These are phyloP conservation scores for Zygosaccharomyces pseudorouxii DNA, from an alignment of 805 yeast genomes.

Conservation along the genomic window DNA sequence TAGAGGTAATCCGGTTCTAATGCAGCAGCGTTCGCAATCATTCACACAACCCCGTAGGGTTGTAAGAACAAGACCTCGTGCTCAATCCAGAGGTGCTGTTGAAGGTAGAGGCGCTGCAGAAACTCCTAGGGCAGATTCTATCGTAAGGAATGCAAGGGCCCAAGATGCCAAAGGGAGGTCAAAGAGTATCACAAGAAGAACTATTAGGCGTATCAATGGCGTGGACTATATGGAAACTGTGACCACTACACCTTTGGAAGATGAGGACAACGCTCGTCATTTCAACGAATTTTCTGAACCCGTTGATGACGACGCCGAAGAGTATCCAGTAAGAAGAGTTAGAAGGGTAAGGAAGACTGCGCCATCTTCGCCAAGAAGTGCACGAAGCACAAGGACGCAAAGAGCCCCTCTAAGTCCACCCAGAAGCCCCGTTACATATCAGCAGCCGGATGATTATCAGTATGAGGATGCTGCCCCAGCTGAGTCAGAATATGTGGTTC, in stretches of 20 bases:
- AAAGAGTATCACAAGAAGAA: conserved; percentile 50
- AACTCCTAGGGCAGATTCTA: conserved; percentile 29
- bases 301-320: conserved; percentile 9
- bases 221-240: conserved; percentile 47
- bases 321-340: conserved; percentile 2
- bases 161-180: conserved; percentile 50
- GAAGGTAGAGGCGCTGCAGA: background rate
- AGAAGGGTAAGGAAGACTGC: conserved; percentile 1
- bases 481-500: background rate
- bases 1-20: conserved; percentile 5
- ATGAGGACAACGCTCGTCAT: conserved; percentile 28
- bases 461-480: background rate
- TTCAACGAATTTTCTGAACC: conserved; percentile 31
- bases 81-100: background rate
- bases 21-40: conserved; percentile 2
- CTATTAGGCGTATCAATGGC: conserved; percentile 47
- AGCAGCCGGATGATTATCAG: background rate
- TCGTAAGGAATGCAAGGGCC: conserved; percentile 48
- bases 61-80: conserved; percentile 4
- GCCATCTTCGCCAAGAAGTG: background rate
- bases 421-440: background rate
- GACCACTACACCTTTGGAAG: conserved; percentile 34
- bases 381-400: background rate
- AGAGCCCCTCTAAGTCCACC: background rate
- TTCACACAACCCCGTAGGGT: conserved; percentile 4